These are phyloP conservation scores for Austropuccinia psidii DNA, from an alignment of 1,284 basidiomycete genomes.

Conservation along the genomic window DNA sequence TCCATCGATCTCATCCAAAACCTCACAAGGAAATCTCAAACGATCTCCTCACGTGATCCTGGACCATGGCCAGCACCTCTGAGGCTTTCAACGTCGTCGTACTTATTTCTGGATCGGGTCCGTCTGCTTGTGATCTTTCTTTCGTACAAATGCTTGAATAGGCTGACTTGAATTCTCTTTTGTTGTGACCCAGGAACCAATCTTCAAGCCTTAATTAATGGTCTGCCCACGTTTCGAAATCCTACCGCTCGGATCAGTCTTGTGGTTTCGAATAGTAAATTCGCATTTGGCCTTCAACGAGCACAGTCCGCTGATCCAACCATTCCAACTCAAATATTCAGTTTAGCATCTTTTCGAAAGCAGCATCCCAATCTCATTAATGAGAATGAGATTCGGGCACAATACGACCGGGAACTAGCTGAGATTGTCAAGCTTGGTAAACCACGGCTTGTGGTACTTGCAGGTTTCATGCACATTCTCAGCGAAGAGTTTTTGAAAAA, in stretches of 20 bases:
- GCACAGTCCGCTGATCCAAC: conserved; percentile 60
- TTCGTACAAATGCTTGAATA: neutral
- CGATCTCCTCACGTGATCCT: too few relatives aligned
- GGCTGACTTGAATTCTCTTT: neutral
- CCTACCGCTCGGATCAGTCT: conserved; percentile 65
- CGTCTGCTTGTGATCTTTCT: neutral
- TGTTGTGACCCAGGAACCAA: conserved; percentile 63
- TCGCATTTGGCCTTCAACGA: conserved; percentile 77
- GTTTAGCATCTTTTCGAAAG: conserved; percentile 51
- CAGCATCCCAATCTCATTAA: conserved; percentile 63
- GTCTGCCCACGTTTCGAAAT: conserved; percentile 54
- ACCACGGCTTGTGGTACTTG: conserved; percentile 83
- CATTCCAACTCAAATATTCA: conserved; percentile 66
- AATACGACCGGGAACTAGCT: conserved; percentile 78
- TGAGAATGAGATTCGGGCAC: conserved; percentile 63
- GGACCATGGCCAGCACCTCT: too few relatives aligned
- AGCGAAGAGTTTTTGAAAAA: conserved; percentile 53
- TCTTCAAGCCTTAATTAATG: conserved; percentile 86
- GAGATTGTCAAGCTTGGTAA: conserved; percentile 57
- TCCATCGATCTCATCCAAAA: too few relatives aligned
- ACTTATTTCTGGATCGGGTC: conserved; percentile 76
- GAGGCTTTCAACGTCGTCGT: conserved; percentile 54
- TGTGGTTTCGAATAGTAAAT: conserved; percentile 87
- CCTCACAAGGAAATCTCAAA: too few relatives aligned
- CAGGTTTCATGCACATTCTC: conserved; percentile 96